Evolutionary conservation across 805 yeast genomes (phyloP), one percentile per base, ranked within the genome.

Genomic region (Sugiyamaella valdiviana): DNA sequence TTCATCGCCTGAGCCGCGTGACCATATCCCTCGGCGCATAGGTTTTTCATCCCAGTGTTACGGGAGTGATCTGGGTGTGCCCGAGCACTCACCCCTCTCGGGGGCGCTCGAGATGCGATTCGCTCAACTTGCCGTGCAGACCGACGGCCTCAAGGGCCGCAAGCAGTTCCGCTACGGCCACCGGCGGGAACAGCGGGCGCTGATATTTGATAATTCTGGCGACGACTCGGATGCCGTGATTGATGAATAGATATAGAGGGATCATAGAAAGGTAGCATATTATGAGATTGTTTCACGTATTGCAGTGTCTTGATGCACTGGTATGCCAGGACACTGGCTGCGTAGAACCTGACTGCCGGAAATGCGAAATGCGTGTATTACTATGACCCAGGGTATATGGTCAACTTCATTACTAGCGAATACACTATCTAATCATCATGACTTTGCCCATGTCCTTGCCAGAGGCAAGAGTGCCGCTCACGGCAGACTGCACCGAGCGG

Each of bases 391-490:
- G 29, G 17, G 21, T 37, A 19, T 16, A 12, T 17, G 39, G 21
- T 19, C 21, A 15, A 36, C 19, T 36, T 15, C n/a, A 36, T 36
- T 36, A 36, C 39, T 36, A 36, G 21, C n/a, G n/a, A n/a, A n/a
- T 40, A 20, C 14, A 19, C 43, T 56, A 76, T 52, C 80, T 69
- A 46, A 76, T 74, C 51, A 77, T 76, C 77, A 75, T 76, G 16
- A 71, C 74, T 58, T 73, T 75, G 26, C 72, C 70, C 63, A 75
- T 74, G 41, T 72, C 73, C 56, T 75, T 76, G 20, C 74, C 75
- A 32, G 68, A 61, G 16, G 64, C 61, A 29, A 69, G 56, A 2
- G 66, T 50, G 9, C 32, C 32, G 51, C 57, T 51, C 52, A 66
- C 59, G 36, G 57, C 53, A 20, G 55, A 57, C 12, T 63, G 41